Percentiles rank a stretch among this genome's conserved stretches.
These are phyloP conservation scores for Citrus cavaleriei DNA, from an alignment of 345 rosid genomes.

Conservation along the genomic window DNA sequence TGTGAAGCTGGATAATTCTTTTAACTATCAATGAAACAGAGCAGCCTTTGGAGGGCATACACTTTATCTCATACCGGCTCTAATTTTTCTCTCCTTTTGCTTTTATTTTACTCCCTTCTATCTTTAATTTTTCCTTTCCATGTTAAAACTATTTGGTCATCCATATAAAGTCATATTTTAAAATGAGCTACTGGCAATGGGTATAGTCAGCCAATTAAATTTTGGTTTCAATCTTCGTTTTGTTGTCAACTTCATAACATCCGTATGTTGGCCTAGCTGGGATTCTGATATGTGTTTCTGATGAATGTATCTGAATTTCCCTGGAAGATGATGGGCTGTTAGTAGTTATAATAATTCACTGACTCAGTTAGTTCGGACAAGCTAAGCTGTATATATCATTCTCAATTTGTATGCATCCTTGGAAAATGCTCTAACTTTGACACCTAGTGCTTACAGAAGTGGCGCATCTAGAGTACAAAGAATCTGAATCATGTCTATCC, in stretches of 20 bases:
- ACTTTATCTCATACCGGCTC: neutral
- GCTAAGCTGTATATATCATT: neutral
- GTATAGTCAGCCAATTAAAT: neutral
- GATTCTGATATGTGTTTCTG: neutral
- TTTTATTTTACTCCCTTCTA: neutral
- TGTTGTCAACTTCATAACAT: neutral
- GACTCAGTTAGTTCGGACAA: neutral
- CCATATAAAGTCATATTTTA: neutral
- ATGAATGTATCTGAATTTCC: neutral
- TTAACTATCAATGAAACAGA: neutral
- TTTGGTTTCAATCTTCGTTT: neutral
- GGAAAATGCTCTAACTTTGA: neutral
- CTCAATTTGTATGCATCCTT: neutral
- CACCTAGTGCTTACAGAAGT: neutral
- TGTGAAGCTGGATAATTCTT: neutral
- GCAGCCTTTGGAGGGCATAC: neutral
- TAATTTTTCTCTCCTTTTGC: neutral
- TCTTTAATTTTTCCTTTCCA: neutral
- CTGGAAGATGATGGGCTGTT: neutral
- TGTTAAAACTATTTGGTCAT: too few relatives aligned
- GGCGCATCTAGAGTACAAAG: neutral
- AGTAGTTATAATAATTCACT: neutral
- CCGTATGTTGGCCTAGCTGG: neutral
- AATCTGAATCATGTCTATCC: neutral
- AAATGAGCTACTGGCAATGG: neutral